Evolutionary conservation across 306 rosid species (phyloP).

Genomic region (Dalbergia cochinchinensis): DNA sequence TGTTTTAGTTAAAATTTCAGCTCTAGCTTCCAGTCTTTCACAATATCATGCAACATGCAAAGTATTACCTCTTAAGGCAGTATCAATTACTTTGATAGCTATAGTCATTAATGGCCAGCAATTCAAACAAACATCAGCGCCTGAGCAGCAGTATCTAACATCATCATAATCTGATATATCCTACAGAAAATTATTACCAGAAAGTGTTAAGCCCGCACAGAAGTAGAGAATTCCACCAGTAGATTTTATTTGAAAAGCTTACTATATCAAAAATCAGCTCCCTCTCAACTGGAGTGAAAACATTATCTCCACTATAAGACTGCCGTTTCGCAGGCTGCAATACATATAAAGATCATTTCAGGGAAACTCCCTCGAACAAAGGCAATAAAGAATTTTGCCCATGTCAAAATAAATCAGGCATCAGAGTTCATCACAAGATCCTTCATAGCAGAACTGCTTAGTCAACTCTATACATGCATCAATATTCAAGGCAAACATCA

Average conservation of each 20-base stretch:
- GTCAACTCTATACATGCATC: constrained; percentile 4
- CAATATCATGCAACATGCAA: constrained; percentile 26
- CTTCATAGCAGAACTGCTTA: background rate
- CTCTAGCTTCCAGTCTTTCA: background rate
- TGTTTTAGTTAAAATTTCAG: background rate
- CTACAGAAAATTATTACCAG: constrained; percentile 49
- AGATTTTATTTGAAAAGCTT: constrained; percentile 47
- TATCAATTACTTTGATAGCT: constrained; percentile 86
- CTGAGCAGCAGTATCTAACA: constrained; percentile 92
- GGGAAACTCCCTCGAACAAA: background rate
- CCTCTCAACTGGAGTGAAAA: constrained; percentile 87
- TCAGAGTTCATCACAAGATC: background rate
- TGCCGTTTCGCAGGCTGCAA: constrained; percentile 87
- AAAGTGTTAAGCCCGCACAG: constrained; percentile 4
- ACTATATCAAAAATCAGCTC: constrained; percentile 91
- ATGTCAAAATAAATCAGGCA: background rate
- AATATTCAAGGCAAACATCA: background rate
- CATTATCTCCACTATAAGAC: constrained; percentile 79
- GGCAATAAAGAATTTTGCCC: background rate
- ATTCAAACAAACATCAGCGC: constrained; percentile 92
- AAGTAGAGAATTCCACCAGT: background rate
- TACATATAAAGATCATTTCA: constrained; percentile 13
- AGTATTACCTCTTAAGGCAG: constrained; percentile 77
- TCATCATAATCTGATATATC: constrained; percentile 95
- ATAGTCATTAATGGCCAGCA: constrained; percentile 98